These are phyloP conservation scores for Phytophthora megakarya DNA, from an alignment of 352 stramenopile genomes.

Conservation along the genomic window DNA sequence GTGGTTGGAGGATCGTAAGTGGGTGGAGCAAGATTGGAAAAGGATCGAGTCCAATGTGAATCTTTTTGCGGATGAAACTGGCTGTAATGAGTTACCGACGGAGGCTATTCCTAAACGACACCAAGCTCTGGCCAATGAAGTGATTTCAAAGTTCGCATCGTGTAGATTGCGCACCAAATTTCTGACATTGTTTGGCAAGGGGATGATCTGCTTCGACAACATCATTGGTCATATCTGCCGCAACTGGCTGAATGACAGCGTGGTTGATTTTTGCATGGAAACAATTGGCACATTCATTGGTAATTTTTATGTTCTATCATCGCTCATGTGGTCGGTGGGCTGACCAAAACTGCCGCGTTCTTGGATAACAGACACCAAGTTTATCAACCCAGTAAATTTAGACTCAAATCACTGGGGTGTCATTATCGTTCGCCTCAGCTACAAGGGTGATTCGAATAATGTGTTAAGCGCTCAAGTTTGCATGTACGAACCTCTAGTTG, in stretches of 20 bases:
- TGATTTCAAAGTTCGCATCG: slow-evolving; percentile 13
- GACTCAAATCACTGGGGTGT: too few species aligned
- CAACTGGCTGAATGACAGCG: slow-evolving; percentile 13
- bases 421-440: too few species aligned
- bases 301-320: too few species aligned
- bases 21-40: slow-evolving; percentile 8
- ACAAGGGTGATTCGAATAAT: too few species aligned
- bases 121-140: slow-evolving; percentile 1
- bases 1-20: slow-evolving; percentile 15
- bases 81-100: neutral
- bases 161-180: slow-evolving; percentile 8
- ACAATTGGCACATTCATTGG: too few species aligned
- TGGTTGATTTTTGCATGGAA: slow-evolving; percentile 11
- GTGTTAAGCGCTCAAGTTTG: too few species aligned
- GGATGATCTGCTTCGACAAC: slow-evolving; percentile 6
- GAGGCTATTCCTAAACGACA: neutral
- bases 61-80: neutral
- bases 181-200: neutral
- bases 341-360: too few species aligned
- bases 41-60: slow-evolving; percentile 1
- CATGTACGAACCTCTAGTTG: too few species aligned
- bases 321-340: too few species aligned
- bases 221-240: slow-evolving; percentile 8
- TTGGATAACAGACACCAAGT: too few species aligned
- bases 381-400: too few species aligned